Evolutionary conservation across 2,329 filamentous ascomycete species (phyloP).

Genomic region (Acephala macrosclerotiorum): DNA sequence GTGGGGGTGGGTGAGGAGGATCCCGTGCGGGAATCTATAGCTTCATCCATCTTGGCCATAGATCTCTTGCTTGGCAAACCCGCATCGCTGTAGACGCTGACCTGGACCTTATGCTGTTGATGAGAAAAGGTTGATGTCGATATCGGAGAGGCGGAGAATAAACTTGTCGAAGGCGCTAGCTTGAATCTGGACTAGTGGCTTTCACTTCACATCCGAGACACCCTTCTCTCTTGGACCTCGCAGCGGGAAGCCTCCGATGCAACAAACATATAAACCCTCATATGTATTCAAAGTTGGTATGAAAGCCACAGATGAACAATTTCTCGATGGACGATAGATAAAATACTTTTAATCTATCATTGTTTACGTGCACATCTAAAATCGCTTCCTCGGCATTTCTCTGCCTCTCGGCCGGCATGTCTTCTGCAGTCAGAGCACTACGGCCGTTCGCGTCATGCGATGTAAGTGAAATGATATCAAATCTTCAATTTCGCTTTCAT

Average conservation of each 20-base stretch:
- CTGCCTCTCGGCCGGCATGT: not conserved
- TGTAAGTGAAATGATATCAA: not conserved
- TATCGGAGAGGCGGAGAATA: not conserved
- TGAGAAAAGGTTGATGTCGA: not conserved
- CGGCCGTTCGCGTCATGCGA: not conserved
- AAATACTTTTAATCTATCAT: not conserved
- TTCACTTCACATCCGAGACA: not conserved
- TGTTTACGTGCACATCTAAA: not conserved
- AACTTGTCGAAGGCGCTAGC: not conserved
- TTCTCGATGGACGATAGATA: not conserved
- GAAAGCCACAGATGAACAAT: not conserved
- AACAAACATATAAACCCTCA: not conserved
- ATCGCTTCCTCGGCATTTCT: not conserved
- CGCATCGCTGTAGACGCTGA: not conserved
- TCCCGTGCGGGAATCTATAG: not conserved
- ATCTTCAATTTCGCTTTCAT: not conserved
- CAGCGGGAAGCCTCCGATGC: not conserved
- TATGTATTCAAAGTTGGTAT: not conserved
- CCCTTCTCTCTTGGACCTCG: not conserved
- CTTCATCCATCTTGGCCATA: not conserved
- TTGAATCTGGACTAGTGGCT: not conserved
- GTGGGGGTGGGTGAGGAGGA: slow-evolving; percentile 5
- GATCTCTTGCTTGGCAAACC: not conserved
- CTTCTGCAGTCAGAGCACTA: not conserved
- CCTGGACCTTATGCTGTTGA: not conserved